Percentiles rank a stretch among this genome's conserved stretches.
Evolutionary conservation across 176 grass and related monocot genomes (phyloP).

Genomic region (Raddia guianensis): DNA sequence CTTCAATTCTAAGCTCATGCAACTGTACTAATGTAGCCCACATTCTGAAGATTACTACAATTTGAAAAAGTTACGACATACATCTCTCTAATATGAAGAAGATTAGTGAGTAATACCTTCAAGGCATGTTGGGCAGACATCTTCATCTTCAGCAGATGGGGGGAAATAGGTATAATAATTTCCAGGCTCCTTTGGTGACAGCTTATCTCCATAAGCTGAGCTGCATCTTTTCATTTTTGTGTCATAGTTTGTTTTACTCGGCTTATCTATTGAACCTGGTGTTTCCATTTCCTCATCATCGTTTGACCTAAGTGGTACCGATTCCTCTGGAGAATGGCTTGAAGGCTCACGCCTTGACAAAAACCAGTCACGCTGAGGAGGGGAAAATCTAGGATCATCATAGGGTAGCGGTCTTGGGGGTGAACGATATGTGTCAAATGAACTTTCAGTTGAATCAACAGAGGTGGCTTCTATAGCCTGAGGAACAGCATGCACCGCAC

Average conservation of each 20-base stretch:
- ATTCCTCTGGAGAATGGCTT: constrained; percentile 75
- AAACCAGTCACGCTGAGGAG: constrained; percentile 51
- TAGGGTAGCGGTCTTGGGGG: constrained; percentile 89
- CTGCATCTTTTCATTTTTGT: constrained; percentile 59
- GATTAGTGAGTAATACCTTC: constrained; percentile 60
- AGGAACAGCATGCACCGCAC: constrained; percentile 58
- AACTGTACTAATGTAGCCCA: neutral
- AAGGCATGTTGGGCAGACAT: constrained; percentile 97
- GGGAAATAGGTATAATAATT: constrained; percentile 65
- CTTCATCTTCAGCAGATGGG: constrained; percentile 85
- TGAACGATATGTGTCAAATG: constrained; percentile 74
- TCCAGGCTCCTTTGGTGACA: constrained; percentile 50
- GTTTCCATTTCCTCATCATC: constrained; percentile 58
- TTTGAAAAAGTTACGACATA: neutral
- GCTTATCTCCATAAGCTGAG: constrained; percentile 61
- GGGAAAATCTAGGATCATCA: constrained; percentile 85
- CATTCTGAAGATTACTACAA: neutral
- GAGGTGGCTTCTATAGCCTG: constrained; percentile 71
- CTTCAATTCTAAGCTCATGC: neutral
- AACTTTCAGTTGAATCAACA: constrained; percentile 56
- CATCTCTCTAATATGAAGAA: neutral
- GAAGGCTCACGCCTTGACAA: constrained; percentile 56
- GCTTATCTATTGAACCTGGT: constrained; percentile 49
- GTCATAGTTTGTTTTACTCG: constrained; percentile 67
- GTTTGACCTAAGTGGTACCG: constrained; percentile 66